phyloP scores from a whole-genome alignment of 192 early-diverging fungal genomes.

The Linnemannia hyalina region DNA sequence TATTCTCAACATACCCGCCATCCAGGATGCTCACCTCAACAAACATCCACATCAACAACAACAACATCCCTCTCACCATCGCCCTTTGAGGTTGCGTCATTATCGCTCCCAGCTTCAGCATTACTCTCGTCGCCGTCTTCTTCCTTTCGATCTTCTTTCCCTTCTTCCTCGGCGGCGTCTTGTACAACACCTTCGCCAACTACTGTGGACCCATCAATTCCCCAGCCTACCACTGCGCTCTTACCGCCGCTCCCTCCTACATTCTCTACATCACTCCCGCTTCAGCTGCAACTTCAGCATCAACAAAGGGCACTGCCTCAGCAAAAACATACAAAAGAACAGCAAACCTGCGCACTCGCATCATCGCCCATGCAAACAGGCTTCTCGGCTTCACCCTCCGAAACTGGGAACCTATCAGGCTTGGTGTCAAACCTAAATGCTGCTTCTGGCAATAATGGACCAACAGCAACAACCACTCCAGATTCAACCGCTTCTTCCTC shows the following conservation, averaged over 20 bases:
- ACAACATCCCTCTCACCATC: background rate
- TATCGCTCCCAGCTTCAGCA: background rate
- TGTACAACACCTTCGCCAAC: background rate
- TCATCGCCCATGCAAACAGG: background rate
- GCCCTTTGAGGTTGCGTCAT: background rate
- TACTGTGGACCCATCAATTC: background rate
- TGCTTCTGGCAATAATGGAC: background rate
- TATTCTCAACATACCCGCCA: background rate
- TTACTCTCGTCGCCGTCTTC: background rate
- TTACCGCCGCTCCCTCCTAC: background rate
- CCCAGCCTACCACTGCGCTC: background rate
- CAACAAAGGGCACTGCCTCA: background rate
- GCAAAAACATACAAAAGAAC: background rate
- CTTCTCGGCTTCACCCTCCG: background rate
- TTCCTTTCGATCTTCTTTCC: background rate
- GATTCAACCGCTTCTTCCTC: background rate
- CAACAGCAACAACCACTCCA: background rate
- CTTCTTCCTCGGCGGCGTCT: background rate
- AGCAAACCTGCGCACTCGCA: slow-evolving; percentile 1
- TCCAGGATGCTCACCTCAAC: background rate
- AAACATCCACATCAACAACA: background rate
- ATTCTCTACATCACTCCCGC: background rate
- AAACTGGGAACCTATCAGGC: background rate
- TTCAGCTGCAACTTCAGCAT: background rate
- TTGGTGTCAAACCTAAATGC: background rate